Conservation (phyloP, 2,329 filamentous ascomycete genomes). For the Scytalidium sp. region DNA sequence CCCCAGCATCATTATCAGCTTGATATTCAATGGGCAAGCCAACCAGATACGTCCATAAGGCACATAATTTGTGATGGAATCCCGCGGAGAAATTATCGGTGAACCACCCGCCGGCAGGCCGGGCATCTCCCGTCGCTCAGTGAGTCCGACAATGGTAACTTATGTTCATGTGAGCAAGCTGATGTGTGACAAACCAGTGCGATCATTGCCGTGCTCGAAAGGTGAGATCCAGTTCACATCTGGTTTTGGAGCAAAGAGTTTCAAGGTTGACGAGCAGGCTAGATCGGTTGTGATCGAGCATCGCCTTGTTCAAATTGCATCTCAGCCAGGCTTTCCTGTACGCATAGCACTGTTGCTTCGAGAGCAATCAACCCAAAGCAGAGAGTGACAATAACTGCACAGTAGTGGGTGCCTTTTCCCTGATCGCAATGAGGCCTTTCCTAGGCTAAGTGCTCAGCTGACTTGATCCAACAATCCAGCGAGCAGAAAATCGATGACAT, state of each 20-base stretch:
- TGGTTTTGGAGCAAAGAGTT: background rate
- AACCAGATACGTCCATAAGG: background rate
- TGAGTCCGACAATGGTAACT: conserved; percentile 8
- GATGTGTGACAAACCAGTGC: conserved; percentile 21
- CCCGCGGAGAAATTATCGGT: background rate
- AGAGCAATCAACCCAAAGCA: conserved; percentile 25
- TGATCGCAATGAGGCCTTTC: background rate
- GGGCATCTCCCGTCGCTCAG: conserved; percentile 23
- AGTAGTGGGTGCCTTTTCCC: conserved; percentile 28
- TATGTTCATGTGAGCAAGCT: background rate
- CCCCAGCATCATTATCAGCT: background rate
- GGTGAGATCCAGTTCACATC: conserved; percentile 10
- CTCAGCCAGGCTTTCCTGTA: conserved; percentile 29
- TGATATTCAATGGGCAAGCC: background rate
- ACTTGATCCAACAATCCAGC: conserved; percentile 17
- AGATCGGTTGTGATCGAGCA: conserved; percentile 29
- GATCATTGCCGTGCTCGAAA: conserved; percentile 30
- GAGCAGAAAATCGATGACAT: conserved; percentile 36
- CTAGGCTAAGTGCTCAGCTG: background rate
- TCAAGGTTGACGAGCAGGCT: background rate
- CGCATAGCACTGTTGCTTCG: conserved; percentile 26
- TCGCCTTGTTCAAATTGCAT: conserved; percentile 33
- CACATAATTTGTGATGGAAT: background rate
- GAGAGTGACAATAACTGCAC: conserved; percentile 32
- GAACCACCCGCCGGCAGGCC: conserved; percentile 3